These are phyloP conservation scores for Colletotrichum lini DNA, from an alignment of 2,329 filamentous ascomycete species.

Conservation along the genomic window DNA sequence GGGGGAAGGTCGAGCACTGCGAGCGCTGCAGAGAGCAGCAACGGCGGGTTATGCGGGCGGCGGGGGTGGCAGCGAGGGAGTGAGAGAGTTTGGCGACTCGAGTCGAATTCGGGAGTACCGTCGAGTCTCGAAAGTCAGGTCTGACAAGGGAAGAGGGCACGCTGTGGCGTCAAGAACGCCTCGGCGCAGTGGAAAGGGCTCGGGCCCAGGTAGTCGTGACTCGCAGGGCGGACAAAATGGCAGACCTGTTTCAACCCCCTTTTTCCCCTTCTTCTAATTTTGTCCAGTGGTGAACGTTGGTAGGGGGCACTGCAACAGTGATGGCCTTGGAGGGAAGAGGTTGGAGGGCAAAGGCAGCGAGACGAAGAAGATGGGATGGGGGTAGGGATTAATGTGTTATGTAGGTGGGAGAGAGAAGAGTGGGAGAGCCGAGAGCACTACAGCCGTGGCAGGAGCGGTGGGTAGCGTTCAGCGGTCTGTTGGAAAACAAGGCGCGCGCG, in stretches of 20 bases:
- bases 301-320: background rate
- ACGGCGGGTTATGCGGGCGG: constrained; percentile 31
- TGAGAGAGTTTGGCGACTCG: constrained; percentile 28
- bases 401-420: constrained; percentile 28
- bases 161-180: constrained; percentile 45
- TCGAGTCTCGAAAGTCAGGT: constrained; percentile 31
- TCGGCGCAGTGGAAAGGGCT: constrained; percentile 41
- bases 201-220: constrained; percentile 41
- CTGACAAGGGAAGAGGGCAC: constrained; percentile 32
- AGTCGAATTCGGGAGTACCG: constrained; percentile 35
- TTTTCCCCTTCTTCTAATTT: constrained; percentile 29
- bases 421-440: background rate
- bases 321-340: constrained; percentile 30
- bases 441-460: constrained; percentile 7
- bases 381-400: constrained; percentile 41
- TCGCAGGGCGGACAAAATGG: constrained; percentile 45
- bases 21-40: constrained; percentile 24
- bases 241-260: constrained; percentile 41
- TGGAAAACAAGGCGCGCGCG: constrained; percentile 1
- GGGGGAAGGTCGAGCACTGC: constrained; percentile 6
- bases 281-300: constrained; percentile 14
- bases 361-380: constrained; percentile 36
- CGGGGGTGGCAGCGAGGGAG: constrained; percentile 11
- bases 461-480: constrained; percentile 32
- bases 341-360: constrained; percentile 25